Base-by-base conservation (phyloP, 2,329 filamentous ascomycete species). In the Aspergillaceae sp. region DNA sequence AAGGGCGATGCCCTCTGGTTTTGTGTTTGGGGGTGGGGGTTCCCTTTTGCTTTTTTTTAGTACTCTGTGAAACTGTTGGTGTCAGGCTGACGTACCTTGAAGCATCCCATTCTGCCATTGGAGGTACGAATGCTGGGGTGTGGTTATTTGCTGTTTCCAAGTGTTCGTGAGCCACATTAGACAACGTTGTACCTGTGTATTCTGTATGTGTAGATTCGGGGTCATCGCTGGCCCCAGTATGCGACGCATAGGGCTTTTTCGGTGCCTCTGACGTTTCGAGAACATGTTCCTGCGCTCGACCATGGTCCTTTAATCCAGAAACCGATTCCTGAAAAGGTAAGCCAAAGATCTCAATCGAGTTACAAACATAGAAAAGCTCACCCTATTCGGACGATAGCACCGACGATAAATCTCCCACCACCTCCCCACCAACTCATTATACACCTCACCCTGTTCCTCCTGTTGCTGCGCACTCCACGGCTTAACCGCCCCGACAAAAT, bases 321-420 rank as follows among this genome's bases (percentile, higher is more conserved):
- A 19, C 19, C 19, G 19, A 19, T 19, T 19, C 19, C 19, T 19
- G 2, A 19, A 19, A 19, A 19, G 19, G 19, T 19, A 1, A 34
- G 34, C 35, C 28, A 42, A 45, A 28, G 41, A 9, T 8, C 4
- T 4, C n/a, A 26, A 19, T 19, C 6, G 11, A 4, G 10, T 26
- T 27, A 33, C 5, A 26, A 19, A 19, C 19, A 19, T 19, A 19
- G 19, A 33, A 19, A 32, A 7, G 33, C n/a, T 11, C 7, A 29
- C 47, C 53, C 53, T 33, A 60, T 55, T 41, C 49, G 55, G 61
- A 43, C 78, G 76, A 63, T 94, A 90, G 70, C 97, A 90, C 51
- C 80, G 77, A 68, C 97, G 91, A 63, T 94, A 94, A 37, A 94
- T 86, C 40, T 88, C 80, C 91, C 91, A 98, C 92, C 92, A 98